These are phyloP conservation scores for Cadophora sp. DNA, from an alignment of 2,329 filamentous ascomycete genomes.

Conservation along the genomic window DNA sequence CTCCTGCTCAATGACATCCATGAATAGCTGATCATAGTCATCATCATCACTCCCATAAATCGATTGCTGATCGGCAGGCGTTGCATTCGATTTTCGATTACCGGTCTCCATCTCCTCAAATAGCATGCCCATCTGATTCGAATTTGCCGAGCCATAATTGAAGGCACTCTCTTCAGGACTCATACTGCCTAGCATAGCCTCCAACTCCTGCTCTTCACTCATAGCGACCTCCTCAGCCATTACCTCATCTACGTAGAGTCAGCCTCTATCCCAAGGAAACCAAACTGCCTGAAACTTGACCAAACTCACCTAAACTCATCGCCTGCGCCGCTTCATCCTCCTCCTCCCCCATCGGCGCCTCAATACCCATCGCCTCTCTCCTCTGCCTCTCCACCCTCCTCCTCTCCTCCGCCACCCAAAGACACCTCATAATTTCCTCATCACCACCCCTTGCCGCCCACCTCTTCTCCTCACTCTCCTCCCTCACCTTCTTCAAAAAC, in stretches of 20 bases:
- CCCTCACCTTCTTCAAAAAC: constrained; percentile 72
- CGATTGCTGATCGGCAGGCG: constrained; percentile 18
- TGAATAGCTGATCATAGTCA: constrained; percentile 70
- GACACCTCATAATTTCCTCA: constrained; percentile 55
- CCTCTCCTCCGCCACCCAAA: constrained; percentile 48
- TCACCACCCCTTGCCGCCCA: constrained; percentile 63
- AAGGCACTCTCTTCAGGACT: constrained; percentile 18
- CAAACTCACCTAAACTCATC: constrained; percentile 29
- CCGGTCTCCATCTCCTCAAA: constrained; percentile 13
- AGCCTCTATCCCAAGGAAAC: neutral
- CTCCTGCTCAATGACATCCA: constrained; percentile 64
- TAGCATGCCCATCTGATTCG: constrained; percentile 1
- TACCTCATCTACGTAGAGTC: constrained; percentile 36
- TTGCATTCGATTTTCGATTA: constrained; percentile 5
- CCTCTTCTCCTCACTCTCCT: constrained; percentile 63
- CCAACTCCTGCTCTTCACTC: constrained; percentile 62
- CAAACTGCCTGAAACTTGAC: no score
- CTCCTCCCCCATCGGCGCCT: constrained; percentile 29
- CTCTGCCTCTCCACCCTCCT: constrained; percentile 43
- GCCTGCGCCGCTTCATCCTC: constrained; percentile 20
- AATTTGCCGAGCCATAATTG: neutral
- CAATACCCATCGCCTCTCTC: constrained; percentile 39
- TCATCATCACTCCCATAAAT: constrained; percentile 56
- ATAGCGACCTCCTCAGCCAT: constrained; percentile 59
- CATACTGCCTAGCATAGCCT: constrained; percentile 56